A percentile compares a stretch with the other conserved stretches of the same genome.
These are phyloP conservation scores for Cyclotella distinguenda DNA, from an alignment of 108 stramenopile genomes.

Conservation along the genomic window DNA sequence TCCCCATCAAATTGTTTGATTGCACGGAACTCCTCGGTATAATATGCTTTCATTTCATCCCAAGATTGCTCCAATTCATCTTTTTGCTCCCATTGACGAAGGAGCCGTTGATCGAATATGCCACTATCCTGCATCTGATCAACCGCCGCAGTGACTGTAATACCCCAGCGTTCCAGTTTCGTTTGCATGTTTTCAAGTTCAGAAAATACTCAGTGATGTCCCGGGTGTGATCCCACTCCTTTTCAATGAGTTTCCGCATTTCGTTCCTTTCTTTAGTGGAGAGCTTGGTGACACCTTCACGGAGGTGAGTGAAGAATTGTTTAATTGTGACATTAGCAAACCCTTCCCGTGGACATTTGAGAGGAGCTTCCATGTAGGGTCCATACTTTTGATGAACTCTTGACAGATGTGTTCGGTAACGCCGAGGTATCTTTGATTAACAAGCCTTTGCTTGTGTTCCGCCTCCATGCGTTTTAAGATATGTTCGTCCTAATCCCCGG, in stretches of 20 bases:
- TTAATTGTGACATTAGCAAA: neutral
- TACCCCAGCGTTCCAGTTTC: neutral
- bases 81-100: neutral
- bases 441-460: too few relatives aligned
- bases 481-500: too few relatives aligned
- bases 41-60: neutral
- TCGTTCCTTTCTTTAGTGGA: neutral
- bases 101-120: neutral
- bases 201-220: neutral
- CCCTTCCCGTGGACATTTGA: neutral
- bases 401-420: too few relatives aligned
- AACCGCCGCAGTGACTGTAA: neutral
- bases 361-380: too few relatives aligned
- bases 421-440: too few relatives aligned
- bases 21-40: neutral
- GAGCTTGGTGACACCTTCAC: neutral
- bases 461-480: too few relatives aligned
- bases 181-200: neutral
- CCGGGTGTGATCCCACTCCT: neutral
- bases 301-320: neutral
- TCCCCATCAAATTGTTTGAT: neutral
- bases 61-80: neutral
- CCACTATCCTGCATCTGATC: slow-evolving; percentile 1
- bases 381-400: too few relatives aligned
- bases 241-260: neutral